Conservation (phyloP, 1,139 yeast species). For the Suhomyces choctaworum region DNA sequence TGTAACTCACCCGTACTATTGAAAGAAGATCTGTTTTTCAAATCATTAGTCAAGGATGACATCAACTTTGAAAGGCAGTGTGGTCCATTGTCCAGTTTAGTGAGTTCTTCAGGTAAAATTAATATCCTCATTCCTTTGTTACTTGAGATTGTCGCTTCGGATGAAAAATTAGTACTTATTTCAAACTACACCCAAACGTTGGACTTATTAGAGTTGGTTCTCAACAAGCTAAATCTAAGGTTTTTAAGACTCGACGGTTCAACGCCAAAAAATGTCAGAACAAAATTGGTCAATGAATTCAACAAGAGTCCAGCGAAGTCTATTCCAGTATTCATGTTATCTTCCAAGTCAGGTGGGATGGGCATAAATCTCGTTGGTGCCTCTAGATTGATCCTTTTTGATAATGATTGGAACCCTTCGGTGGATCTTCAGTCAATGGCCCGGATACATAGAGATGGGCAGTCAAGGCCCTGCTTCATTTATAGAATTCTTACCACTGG, state of each 20-base stretch:
- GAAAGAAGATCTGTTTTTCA: conserved; percentile 38
- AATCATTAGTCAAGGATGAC: conserved; percentile 19
- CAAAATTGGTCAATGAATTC: conserved; percentile 65
- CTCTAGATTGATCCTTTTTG: conserved; percentile 77
- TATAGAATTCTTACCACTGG: conserved; percentile 87
- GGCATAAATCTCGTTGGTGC: conserved; percentile 93
- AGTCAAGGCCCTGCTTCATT: conserved; percentile 70
- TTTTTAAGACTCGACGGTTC: conserved; percentile 80
- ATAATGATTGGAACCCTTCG: conserved; percentile 95
- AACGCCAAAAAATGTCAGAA: conserved; percentile 67
- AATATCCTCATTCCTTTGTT: conserved; percentile 55
- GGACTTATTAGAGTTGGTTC: conserved; percentile 65
- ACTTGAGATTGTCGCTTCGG: conserved; percentile 40
- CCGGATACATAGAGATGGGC: conserved; percentile 92
- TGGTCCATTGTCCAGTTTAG: conserved; percentile 6
- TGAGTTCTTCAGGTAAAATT: conserved; percentile 53
- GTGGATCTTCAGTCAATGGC: conserved; percentile 96
- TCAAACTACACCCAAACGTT: conserved; percentile 90
- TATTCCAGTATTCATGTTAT: conserved; percentile 69
- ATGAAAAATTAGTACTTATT: conserved; percentile 80
- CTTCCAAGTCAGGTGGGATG: conserved; percentile 93
- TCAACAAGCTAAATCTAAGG: conserved; percentile 51
- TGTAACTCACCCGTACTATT: conserved; percentile 80
- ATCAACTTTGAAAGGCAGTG: conserved; percentile 16
- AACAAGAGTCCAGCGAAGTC: conserved; percentile 48